Conservation (phyloP, 1,139 yeast genomes). For the Debaryomyces singareniensis region DNA sequence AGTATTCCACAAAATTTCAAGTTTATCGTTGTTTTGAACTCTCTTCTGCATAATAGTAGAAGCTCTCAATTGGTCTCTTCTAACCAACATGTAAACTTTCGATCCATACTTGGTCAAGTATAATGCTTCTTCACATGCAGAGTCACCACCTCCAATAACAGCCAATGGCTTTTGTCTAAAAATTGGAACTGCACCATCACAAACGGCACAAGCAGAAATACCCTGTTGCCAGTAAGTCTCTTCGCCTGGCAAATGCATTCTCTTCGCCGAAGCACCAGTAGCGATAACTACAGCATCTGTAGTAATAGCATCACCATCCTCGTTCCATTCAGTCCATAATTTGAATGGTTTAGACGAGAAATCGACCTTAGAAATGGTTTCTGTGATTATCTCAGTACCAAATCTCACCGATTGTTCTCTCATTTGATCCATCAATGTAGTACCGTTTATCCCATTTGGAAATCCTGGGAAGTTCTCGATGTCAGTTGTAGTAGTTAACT, state of each 20-base stretch:
- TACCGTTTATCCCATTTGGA: constrained; percentile 89
- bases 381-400: constrained; percentile 92
- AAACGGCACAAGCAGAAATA: constrained; percentile 97
- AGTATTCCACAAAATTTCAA: constrained; percentile 84
- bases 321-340: constrained; percentile 93
- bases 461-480: constrained; percentile 98
- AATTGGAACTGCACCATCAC: constrained; percentile 99
- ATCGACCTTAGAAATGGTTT: constrained; percentile 89
- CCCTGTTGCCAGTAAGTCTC: constrained; percentile 98
- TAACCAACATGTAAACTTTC: constrained; percentile 85
- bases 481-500: constrained; percentile 95
- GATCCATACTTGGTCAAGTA: constrained; percentile 96
- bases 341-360: constrained; percentile 83
- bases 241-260: constrained; percentile 92
- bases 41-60: constrained; percentile 96
- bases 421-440: constrained; percentile 90
- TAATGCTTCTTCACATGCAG: constrained; percentile 97
- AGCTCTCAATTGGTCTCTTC: constrained; percentile 92
- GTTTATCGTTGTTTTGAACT: constrained; percentile 73
- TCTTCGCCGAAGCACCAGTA: constrained; percentile 96
- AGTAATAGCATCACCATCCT: constrained; percentile 81
- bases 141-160: constrained; percentile 97
- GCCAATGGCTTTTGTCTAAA: constrained; percentile 97
- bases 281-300: constrained; percentile 91
- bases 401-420: constrained; percentile 77